Conservation (phyloP, 139 green algal genomes). For the Chlamydomonas schloesseri region DNA sequence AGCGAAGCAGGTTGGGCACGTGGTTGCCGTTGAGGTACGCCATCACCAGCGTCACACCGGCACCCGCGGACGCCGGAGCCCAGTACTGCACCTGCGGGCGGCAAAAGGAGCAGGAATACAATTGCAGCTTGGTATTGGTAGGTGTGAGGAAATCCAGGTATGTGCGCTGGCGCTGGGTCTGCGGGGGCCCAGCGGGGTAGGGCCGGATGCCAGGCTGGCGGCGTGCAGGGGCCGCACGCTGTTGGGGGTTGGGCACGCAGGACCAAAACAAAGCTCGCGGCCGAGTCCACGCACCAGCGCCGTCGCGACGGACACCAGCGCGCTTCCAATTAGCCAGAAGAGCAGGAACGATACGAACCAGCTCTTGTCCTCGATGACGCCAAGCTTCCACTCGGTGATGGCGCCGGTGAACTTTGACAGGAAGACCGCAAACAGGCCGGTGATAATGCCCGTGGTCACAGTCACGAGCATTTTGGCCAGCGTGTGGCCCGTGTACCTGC, state of each 20-base stretch:
- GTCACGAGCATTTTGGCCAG: constrained; percentile 79
- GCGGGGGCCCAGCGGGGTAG: too few relatives aligned
- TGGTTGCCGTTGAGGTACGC: constrained; percentile 85
- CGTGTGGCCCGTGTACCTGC: constrained; percentile 83
- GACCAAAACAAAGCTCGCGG: too few relatives aligned
- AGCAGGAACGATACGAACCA: constrained; percentile 39
- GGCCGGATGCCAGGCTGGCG: too few relatives aligned
- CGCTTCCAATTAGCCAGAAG: constrained; percentile 58
- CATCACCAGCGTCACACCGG: constrained; percentile 91
- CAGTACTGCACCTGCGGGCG: constrained; percentile 78
- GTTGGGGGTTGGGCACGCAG: neutral
- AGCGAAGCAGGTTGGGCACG: constrained; percentile 78
- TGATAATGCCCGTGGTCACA: constrained; percentile 73
- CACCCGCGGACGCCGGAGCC: constrained; percentile 81
- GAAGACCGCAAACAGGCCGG: constrained; percentile 69
- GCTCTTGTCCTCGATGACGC: neutral
- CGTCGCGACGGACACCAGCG: constrained; percentile 48
- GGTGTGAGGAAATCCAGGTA: too few relatives aligned
- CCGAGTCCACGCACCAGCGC: constrained; percentile 46
- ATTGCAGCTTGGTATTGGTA: too few relatives aligned
- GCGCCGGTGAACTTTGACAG: constrained; percentile 54
- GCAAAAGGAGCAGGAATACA: neutral
- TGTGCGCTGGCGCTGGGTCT: too few relatives aligned
- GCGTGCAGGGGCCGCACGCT: neutral
- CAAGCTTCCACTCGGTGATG: constrained; percentile 57